Conservation (phyloP, 495 filamentous ascomycete species). For the Penicillium coffeae region DNA sequence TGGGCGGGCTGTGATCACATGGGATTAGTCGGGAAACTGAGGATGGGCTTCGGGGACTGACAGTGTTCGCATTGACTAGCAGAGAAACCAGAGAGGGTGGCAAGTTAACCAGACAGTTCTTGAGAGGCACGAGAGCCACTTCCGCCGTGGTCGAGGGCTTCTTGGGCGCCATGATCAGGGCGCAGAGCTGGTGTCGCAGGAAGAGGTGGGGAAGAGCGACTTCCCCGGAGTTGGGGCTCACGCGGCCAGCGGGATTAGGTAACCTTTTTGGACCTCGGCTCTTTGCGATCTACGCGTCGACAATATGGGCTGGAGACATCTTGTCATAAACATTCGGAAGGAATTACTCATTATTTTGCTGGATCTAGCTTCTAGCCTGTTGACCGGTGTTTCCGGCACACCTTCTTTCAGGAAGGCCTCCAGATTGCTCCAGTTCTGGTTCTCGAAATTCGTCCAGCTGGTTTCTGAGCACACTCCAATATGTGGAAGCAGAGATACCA, state of each 20-base stretch:
- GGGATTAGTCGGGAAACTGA: constrained; percentile 11
- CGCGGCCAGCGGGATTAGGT: not conserved
- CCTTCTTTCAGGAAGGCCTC: no score
- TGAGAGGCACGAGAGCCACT: constrained; percentile 74
- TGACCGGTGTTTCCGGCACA: no score
- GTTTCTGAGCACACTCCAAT: no score
- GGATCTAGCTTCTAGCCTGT: no score
- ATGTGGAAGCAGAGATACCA: no score
- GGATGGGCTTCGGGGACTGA: constrained; percentile 40
- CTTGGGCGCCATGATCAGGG: constrained; percentile 56
- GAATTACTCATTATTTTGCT: no score
- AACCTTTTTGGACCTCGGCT: not conserved
- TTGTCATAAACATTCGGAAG: no score
- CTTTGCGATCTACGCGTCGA: no score
- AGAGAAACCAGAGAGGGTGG: constrained; percentile 78
- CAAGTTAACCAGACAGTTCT: constrained; percentile 92
- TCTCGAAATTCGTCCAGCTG: no score
- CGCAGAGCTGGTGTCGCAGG: constrained; percentile 4
- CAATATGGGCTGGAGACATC: no score
- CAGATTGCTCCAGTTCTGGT: no score
- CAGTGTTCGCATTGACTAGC: constrained; percentile 82
- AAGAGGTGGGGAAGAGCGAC: constrained; percentile 4
- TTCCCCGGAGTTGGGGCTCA: constrained; percentile 5
- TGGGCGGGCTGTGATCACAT: constrained; percentile 64
- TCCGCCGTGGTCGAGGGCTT: constrained; percentile 70